phyloP scores from a whole-genome alignment of 2,329 filamentous ascomycete genomes.

The Exserohilum turcica region DNA sequence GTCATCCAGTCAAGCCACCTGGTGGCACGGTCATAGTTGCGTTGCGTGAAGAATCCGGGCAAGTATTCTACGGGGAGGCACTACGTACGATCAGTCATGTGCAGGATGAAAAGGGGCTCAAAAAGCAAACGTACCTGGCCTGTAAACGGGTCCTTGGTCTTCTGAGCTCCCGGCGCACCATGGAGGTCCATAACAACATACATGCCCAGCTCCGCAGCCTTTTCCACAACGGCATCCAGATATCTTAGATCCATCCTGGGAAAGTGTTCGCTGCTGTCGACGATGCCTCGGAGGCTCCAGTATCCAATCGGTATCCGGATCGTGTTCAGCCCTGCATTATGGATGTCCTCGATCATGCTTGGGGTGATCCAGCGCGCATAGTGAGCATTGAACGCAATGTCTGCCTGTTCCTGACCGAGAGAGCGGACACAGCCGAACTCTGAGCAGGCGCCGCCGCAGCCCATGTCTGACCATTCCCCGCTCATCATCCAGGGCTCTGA shows the following conservation, averaged over 20 bases:
- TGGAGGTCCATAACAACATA: slow-evolving; percentile 62
- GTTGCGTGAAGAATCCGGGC: slow-evolving; percentile 62
- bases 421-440: slow-evolving; percentile 61
- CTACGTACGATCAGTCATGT: slow-evolving; percentile 21
- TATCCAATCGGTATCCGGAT: slow-evolving; percentile 62
- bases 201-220: slow-evolving; percentile 56
- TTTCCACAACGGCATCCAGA: slow-evolving; percentile 54
- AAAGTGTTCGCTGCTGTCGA: slow-evolving; percentile 58
- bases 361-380: slow-evolving; percentile 58
- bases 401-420: slow-evolving; percentile 55
- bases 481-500: slow-evolving; percentile 62
- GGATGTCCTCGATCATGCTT: slow-evolving; percentile 57
- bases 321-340: slow-evolving; percentile 58
- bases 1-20: slow-evolving; percentile 63
- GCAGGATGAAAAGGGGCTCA: neutral
- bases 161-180: slow-evolving; percentile 59
- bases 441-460: slow-evolving; percentile 52
- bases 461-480: slow-evolving; percentile 55
- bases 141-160: slow-evolving; percentile 54
- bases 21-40: slow-evolving; percentile 62
- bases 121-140: slow-evolving; percentile 44
- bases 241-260: slow-evolving; percentile 56
- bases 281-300: slow-evolving; percentile 59
- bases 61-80: slow-evolving; percentile 16
- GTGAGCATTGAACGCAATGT: slow-evolving; percentile 56